Percentiles rank a stretch among this genome's conserved stretches.
Conservation (phyloP, 2,329 filamentous ascomycete species). For the Epichloe amarillans region DNA sequence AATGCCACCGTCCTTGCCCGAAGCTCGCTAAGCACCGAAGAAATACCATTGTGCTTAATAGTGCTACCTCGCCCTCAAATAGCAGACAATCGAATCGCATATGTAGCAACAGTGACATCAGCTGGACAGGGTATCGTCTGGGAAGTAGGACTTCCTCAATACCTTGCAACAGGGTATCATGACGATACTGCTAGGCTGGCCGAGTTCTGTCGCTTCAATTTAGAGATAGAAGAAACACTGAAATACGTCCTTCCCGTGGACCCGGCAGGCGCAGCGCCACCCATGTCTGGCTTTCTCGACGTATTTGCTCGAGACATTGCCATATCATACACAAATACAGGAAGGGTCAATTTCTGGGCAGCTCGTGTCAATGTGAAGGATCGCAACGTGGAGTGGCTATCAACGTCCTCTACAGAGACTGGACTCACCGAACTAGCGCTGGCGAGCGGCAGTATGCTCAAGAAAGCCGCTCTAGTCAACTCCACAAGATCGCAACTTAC, state of each 20-base stretch:
- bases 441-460: constrained; percentile 72
- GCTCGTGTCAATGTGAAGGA: constrained; percentile 52
- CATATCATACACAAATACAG: constrained; percentile 66
- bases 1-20: constrained; percentile 41
- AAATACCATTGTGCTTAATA: constrained; percentile 68
- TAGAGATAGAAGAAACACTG: constrained; percentile 46
- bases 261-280: constrained; percentile 61
- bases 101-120: constrained; percentile 73
- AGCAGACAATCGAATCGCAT: constrained; percentile 42
- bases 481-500: constrained; percentile 59
- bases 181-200: constrained; percentile 26
- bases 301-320: constrained; percentile 77
- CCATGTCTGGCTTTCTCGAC: constrained; percentile 68
- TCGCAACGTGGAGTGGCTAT: constrained; percentile 63
- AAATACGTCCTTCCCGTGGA: constrained; percentile 69
- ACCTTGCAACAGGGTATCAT: constrained; percentile 17
- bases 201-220: constrained; percentile 59
- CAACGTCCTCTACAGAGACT: constrained; percentile 71
- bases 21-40: constrained; percentile 41
- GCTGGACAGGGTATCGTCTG: constrained; percentile 69
- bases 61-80: constrained; percentile 52
- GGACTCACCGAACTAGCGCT: constrained; percentile 59
- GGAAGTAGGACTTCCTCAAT: constrained; percentile 53
- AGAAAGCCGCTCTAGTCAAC: constrained; percentile 77
- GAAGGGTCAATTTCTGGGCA: constrained; percentile 73